A percentile compares a stretch with the other conserved stretches of the same genome.
phyloP scores from a whole-genome alignment of 164 flowering plant species.

The Echeveria elegans region DNA sequence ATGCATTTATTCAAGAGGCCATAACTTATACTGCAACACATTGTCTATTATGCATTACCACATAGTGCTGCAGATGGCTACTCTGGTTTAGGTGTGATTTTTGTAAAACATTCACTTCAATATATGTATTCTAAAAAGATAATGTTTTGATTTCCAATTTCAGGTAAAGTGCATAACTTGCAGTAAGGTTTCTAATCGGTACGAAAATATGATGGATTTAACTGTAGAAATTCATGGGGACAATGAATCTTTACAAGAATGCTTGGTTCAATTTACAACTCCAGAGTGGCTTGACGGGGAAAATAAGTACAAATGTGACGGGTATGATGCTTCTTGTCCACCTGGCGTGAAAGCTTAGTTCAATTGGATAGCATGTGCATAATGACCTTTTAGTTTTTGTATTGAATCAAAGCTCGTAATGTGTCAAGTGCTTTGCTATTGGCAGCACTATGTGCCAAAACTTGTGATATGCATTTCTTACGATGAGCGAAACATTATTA shows the following conservation, averaged over 20 bases:
- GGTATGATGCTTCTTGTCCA: constrained; percentile 33
- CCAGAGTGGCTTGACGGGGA: constrained; percentile 93
- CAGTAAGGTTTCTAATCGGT: constrained; percentile 61
- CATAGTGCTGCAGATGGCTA: neutral
- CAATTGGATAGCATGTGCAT: neutral
- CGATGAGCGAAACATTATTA: no score
- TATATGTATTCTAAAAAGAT: neutral
- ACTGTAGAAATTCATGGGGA: constrained; percentile 96
- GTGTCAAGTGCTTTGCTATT: neutral
- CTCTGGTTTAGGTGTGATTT: neutral
- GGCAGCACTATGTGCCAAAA: no score
- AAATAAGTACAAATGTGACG: constrained; percentile 88
- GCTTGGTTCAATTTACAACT: constrained; percentile 75
- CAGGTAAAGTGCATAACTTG: constrained; percentile 84
- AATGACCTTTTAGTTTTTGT: neutral
- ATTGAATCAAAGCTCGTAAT: neutral
- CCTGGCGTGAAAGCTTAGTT: neutral
- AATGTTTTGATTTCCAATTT: constrained; percentile 1
- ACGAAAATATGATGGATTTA: constrained; percentile 98
- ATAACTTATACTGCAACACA: neutral
- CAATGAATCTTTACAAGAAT: constrained; percentile 75
- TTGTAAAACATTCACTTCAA: neutral
- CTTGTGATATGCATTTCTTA: no score
- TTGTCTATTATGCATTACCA: neutral
- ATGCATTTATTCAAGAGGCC: no score